Percentiles rank a stretch among this genome's conserved stretches.
phyloP scores from a whole-genome alignment of 148 eudicot genomes.

The Oxyria digyna region DNA sequence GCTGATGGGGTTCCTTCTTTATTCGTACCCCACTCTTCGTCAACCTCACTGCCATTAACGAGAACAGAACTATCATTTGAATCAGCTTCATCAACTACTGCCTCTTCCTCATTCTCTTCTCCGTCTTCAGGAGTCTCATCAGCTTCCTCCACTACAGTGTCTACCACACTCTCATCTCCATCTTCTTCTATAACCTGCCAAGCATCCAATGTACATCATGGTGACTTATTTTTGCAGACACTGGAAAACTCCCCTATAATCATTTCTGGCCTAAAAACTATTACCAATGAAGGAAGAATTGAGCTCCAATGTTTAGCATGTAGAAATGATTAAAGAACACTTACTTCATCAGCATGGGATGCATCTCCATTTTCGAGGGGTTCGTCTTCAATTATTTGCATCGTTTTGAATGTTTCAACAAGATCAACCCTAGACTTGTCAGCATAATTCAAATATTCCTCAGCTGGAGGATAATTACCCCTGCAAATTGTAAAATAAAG shows the following conservation, averaged over 20 bases:
- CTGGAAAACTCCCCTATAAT: neutral
- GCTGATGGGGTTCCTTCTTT: constrained; percentile 89
- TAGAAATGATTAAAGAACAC: neutral
- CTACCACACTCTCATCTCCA: neutral
- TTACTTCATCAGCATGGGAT: constrained; percentile 70
- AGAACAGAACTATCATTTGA: constrained; percentile 87
- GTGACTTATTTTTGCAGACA: neutral
- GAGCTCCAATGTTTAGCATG: neutral
- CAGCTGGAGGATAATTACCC: constrained; percentile 63
- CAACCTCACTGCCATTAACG: constrained; percentile 83
- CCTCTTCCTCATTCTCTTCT: constrained; percentile 58
- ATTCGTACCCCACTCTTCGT: constrained; percentile 98
- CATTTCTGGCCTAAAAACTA: neutral
- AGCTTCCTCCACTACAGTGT: too few relatives aligned
- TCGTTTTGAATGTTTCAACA: constrained; percentile 69
- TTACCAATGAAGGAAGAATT: neutral
- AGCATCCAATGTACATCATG: neutral
- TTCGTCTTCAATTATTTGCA: constrained; percentile 65
- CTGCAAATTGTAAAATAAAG: constrained; percentile 27
- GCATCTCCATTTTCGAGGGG: constrained; percentile 76
- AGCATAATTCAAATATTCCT: constrained; percentile 53
- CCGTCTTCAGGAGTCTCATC: too few relatives aligned
- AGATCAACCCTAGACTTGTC: constrained; percentile 64
- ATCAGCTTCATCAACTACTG: constrained; percentile 84
- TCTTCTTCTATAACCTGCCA: constrained; percentile 18